Evolutionary conservation across 306 rosid genomes (phyloP).

Genomic region (Pachyrhizus erosus): DNA sequence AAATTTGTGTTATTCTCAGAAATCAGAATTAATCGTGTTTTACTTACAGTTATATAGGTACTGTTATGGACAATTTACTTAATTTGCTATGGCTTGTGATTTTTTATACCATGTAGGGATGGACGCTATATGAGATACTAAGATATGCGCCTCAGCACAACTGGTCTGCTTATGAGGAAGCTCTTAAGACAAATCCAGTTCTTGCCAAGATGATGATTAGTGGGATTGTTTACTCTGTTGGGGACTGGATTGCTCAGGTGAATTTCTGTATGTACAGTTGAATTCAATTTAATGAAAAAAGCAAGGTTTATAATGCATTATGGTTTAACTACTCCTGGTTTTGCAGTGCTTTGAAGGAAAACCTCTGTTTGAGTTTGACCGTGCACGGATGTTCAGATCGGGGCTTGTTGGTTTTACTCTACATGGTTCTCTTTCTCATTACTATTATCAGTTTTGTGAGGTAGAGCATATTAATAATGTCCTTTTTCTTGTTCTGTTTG

Average conservation of each 20-base stretch:
- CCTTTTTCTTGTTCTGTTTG: constrained; percentile 12
- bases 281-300: constrained; percentile 13
- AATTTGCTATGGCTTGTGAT: constrained; percentile 25
- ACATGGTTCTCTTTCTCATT: constrained; percentile 99
- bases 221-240: constrained; percentile 91
- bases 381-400: constrained; percentile 88
- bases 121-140: constrained; percentile 90
- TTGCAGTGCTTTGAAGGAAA: constrained; percentile 96
- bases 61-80: no score
- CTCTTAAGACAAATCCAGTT: constrained; percentile 92
- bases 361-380: constrained; percentile 92
- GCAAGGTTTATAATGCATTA: neutral
- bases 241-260: constrained; percentile 99
- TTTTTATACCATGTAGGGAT: constrained; percentile 62
- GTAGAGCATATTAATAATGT: constrained; percentile 48
- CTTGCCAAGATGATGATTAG: constrained; percentile 97
- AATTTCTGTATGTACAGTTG: constrained; percentile 7
- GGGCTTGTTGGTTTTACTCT: constrained; percentile 94
- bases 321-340: constrained; percentile 5
- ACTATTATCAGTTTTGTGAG: constrained; percentile 91
- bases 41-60: no score
- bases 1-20: neutral
- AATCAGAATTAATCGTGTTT: neutral
- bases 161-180: constrained; percentile 97
- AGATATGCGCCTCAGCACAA: constrained; percentile 95